Percentiles rank a stretch among this genome's conserved stretches.
phyloP scores from a whole-genome alignment of 1,284 basidiomycete species.

The Tilletia walkeri region DNA sequence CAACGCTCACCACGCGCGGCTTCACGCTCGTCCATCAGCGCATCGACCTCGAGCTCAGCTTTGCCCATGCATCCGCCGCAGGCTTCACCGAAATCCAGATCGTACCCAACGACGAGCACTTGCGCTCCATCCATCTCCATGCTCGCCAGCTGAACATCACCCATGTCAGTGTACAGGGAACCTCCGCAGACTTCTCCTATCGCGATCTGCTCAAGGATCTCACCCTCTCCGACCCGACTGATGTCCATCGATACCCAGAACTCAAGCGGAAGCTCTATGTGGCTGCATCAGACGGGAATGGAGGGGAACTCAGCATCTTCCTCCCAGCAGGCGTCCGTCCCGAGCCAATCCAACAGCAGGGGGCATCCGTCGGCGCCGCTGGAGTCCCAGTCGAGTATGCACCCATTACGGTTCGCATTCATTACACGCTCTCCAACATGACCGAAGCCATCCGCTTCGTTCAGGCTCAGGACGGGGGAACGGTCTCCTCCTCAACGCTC shows the following conservation, averaged over 20 bases:
- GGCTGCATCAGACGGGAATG: constrained; percentile 81
- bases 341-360: constrained; percentile 19
- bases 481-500: constrained; percentile 70
- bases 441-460: constrained; percentile 84
- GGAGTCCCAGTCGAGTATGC: constrained; percentile 64
- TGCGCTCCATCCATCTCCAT: constrained; percentile 78
- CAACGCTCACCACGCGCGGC: constrained; percentile 28
- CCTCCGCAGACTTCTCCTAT: constrained; percentile 68
- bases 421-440: constrained; percentile 76
- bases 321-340: constrained; percentile 68
- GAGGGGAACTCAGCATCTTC: constrained; percentile 88
- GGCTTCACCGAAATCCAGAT: constrained; percentile 83
- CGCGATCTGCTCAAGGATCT: constrained; percentile 73
- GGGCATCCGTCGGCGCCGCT: neutral
- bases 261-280: constrained; percentile 89
- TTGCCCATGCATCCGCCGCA: constrained; percentile 60
- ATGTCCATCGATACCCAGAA: constrained; percentile 87
- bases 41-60: constrained; percentile 83
- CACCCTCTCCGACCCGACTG: constrained; percentile 64
- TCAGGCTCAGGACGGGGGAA: constrained; percentile 67
- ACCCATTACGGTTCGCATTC: constrained; percentile 73
- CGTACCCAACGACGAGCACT: constrained; percentile 70
- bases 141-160: constrained; percentile 76
- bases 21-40: constrained; percentile 69
- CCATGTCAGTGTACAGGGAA: constrained; percentile 64